Evolutionary conservation across 352 stramenopile species (phyloP), one percentile per base, ranked within the genome.

Genomic region (Pythium diclinum): DNA sequence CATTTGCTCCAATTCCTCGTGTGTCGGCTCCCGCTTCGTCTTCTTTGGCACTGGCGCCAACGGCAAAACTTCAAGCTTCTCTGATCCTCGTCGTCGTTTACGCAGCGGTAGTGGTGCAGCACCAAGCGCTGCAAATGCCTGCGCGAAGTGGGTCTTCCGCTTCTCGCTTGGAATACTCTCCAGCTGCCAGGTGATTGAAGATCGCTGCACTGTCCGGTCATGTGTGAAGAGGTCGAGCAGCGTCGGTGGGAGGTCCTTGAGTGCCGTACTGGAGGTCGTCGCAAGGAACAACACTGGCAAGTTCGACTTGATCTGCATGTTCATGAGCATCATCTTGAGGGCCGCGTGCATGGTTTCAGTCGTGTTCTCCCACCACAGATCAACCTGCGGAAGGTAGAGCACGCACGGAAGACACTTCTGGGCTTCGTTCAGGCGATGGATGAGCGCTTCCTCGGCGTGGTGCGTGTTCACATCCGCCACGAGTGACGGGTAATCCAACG

Each of bases 241-340:
- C 8, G 74, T 78, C 5, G 73, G 36, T 1, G 87, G 81, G 28
- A 95, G 58, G 33, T 77, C 56, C 1, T 68, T 55, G 38, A 60
- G 48, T 7, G 42, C 63, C 0, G 73, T 66, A 23, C 69, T 80
- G 9, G 78, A 77, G 32, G 86, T 90, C 30, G 76, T 86, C 2
- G 87, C 85, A n/a, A 95, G 66, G 55, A 95, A 90, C 25, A 95
- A 57, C 6, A 95, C 72, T 0, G 87, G 83, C 1, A 95, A 59
- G 49, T 89, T 88, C 5, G 79, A 62, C 32, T 84, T 81, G 30
- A 73, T 75, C 64, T 92, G 83, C 69, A 90, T 78, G 63, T 80
- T 78, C 70, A 80, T 80, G 28, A 95, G 65, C 81, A 94, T 85
- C 80, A 95, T 89, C 72, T 90, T 88, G 23, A 95, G 70, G 0